phyloP scores from a whole-genome alignment of 306 rosid genomes.

The Bauhinia variegata region DNA sequence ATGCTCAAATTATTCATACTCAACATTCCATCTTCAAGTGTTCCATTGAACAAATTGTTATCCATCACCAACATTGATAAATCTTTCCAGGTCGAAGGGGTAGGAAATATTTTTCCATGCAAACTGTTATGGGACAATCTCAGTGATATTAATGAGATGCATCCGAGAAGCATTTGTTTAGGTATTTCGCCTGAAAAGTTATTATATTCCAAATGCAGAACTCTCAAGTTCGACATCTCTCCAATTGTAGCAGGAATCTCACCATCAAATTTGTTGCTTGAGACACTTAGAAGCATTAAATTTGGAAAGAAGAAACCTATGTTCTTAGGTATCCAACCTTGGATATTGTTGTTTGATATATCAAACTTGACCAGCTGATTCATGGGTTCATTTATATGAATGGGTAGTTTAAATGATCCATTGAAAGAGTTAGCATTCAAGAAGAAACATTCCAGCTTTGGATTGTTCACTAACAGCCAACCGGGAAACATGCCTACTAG shows the following conservation, averaged over 20 bases:
- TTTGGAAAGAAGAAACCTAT: slow-evolving; percentile 7
- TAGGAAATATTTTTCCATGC: background rate
- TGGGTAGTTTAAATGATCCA: background rate
- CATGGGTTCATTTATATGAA: background rate
- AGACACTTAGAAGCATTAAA: background rate
- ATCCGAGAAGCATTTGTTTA: background rate
- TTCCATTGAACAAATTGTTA: background rate
- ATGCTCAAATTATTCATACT: background rate
- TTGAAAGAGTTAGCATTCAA: slow-evolving; percentile 1
- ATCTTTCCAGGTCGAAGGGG: too few species aligned
- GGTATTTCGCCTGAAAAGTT: background rate
- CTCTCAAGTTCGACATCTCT: background rate
- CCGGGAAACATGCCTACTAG: slow-evolving; percentile 23
- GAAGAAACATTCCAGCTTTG: background rate
- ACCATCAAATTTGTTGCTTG: slow-evolving; percentile 15
- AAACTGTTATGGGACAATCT: slow-evolving; percentile 19
- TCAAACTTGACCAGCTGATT: background rate
- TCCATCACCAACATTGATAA: background rate
- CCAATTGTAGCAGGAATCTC: slow-evolving; percentile 20
- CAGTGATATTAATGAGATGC: background rate
- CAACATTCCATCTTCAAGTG: background rate
- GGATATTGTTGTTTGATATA: slow-evolving; percentile 14
- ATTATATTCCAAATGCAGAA: slow-evolving; percentile 4
- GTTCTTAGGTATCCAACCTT: background rate
- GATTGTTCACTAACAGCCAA: slow-evolving; percentile 32